Evolutionary conservation across 2,329 filamentous ascomycete genomes (phyloP).

Genomic region (Didymella exigua): DNA sequence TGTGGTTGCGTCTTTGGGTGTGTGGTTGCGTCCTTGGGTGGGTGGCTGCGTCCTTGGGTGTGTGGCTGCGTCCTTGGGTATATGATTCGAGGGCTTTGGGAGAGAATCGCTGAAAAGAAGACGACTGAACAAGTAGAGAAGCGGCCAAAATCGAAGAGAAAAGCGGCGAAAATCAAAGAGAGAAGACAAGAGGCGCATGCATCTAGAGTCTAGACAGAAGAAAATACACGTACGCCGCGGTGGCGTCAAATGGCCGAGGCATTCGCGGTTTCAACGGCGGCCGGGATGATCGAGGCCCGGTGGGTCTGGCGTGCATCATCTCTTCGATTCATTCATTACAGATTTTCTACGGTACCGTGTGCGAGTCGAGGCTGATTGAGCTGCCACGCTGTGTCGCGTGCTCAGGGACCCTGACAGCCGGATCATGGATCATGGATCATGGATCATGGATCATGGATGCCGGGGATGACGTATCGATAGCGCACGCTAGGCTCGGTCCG

Average conservation of each 20-base stretch:
- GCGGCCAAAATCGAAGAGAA: not conserved
- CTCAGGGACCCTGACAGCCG: slow-evolving; percentile 4
- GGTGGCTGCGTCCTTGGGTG: no score
- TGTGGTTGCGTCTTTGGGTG: no score
- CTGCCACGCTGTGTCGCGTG: slow-evolving; percentile 18
- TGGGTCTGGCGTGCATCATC: not conserved
- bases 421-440: slow-evolving; percentile 1
- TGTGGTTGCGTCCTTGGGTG: no score
- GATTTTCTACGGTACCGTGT: no score
- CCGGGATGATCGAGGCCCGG: not conserved
- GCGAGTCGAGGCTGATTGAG: not conserved
- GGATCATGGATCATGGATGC: no score
- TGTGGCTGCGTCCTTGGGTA: not conserved
- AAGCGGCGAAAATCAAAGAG: not conserved
- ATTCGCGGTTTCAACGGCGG: slow-evolving; percentile 22
- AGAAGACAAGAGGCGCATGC: slow-evolving; percentile 1
- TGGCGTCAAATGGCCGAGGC: slow-evolving; percentile 30
- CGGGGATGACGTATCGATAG: not conserved
- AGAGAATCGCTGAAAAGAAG: not conserved
- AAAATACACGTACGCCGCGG: slow-evolving; percentile 31
- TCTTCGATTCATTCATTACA: no score
- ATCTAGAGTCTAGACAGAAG: slow-evolving; percentile 7
- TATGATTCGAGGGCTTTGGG: no score
- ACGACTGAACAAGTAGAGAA: not conserved
- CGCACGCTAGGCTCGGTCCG: slow-evolving; percentile 5